A percentile compares a stretch with the other conserved stretches of the same genome.
phyloP scores from a whole-genome alignment of 345 rosid species.

The Cardamine resedifolia region DNA sequence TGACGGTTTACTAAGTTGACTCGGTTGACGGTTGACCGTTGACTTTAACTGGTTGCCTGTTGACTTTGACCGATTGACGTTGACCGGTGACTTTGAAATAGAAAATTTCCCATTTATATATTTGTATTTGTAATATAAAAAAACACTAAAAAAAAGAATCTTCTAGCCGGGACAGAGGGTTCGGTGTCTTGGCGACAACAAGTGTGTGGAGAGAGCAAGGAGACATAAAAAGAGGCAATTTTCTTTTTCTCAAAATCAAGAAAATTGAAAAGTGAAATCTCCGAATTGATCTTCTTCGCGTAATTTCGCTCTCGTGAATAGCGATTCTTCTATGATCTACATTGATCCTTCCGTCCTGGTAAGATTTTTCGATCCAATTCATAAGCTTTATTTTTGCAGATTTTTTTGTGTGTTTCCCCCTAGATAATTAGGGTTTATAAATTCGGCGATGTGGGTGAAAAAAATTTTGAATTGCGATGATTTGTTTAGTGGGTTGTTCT shows the following conservation, averaged over 20 bases:
- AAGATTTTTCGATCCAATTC: background rate
- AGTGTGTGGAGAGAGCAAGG: no score
- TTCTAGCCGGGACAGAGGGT: constrained; percentile 23
- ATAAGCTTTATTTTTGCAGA: background rate
- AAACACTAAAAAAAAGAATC: background rate
- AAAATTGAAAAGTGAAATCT: no score
- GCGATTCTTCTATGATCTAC: constrained; percentile 12
- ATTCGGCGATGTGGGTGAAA: background rate
- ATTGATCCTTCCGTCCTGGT: constrained; percentile 18
- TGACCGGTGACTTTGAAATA: no score
- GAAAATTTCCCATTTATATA: background rate
- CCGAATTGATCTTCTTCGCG: no score
- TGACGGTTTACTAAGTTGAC: no score
- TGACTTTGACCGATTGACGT: no score
- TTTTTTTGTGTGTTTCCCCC: background rate
- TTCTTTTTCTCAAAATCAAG: no score
- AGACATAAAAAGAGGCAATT: constrained; percentile 16
- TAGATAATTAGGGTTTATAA: constrained; percentile 12
- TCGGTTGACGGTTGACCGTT: no score
- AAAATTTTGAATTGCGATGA: background rate
- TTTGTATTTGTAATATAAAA: background rate
- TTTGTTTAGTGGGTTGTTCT: constrained; percentile 4
- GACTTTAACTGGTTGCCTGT: no score
- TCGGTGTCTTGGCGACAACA: constrained; percentile 30
- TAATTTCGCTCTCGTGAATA: no score